Percentiles rank a stretch among this genome's conserved stretches.
Evolutionary conservation across 768 basidiomycete genomes (phyloP).

Genomic region (Megacollybia marginata): DNA sequence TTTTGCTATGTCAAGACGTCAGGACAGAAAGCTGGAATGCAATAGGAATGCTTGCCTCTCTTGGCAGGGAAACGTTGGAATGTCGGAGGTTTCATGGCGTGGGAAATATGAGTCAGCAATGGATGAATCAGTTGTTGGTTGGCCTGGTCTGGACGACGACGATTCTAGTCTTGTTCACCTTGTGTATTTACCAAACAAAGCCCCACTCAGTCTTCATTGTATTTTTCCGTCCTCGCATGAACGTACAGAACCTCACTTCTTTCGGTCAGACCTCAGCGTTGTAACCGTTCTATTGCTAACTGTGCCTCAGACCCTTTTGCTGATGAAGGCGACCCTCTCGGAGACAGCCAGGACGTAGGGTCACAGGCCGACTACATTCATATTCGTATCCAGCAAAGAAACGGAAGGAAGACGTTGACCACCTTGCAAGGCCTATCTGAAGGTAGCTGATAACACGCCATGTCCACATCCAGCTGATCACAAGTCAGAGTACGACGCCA

Average conservation of each 20-base stretch:
- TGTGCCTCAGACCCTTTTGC: slow-evolving; percentile 79
- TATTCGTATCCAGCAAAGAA: slow-evolving; percentile 97
- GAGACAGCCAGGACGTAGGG: slow-evolving; percentile 66
- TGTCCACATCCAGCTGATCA: background rate
- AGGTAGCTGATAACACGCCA: slow-evolving; percentile 39
- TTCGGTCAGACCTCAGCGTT: slow-evolving; percentile 44
- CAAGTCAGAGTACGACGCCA: slow-evolving; percentile 80
- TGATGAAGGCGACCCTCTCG: slow-evolving; percentile 85
- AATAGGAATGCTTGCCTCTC: slow-evolving; percentile 40
- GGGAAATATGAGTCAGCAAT: slow-evolving; percentile 12
- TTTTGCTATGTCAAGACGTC: slow-evolving; percentile 44
- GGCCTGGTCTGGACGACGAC: background rate
- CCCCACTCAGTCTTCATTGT: slow-evolving; percentile 38
- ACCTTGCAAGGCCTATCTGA: slow-evolving; percentile 94
- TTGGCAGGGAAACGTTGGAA: slow-evolving; percentile 60
- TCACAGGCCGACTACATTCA: slow-evolving; percentile 83
- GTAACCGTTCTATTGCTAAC: background rate
- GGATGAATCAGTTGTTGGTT: slow-evolving; percentile 6
- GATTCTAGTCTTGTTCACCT: slow-evolving; percentile 15
- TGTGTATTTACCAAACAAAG: slow-evolving; percentile 24
- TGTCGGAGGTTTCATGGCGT: slow-evolving; percentile 49
- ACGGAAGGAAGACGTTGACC: slow-evolving; percentile 97
- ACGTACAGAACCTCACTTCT: slow-evolving; percentile 85
- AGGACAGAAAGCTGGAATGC: background rate
- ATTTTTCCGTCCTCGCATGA: slow-evolving; percentile 70